phyloP scores from a whole-genome alignment of 805 yeast species.

The Yarrowia phangngaensis region DNA sequence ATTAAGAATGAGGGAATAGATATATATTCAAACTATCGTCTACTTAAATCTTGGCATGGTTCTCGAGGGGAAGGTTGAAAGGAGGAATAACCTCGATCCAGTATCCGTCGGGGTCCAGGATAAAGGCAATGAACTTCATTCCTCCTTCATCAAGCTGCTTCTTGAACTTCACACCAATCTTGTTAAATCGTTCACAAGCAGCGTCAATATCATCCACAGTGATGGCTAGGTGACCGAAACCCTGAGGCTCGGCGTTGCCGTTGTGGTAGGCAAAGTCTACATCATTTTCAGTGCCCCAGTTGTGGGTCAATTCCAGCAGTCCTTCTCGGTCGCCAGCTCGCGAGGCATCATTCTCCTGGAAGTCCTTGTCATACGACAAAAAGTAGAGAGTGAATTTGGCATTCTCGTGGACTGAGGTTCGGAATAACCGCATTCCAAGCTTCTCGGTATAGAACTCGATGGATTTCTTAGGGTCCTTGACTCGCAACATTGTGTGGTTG shows the following conservation, averaged over 20 bases:
- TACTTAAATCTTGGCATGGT: slow-evolving; percentile 21
- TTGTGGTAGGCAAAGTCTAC: slow-evolving; percentile 70
- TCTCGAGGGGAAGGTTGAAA: slow-evolving; percentile 34
- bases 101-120: slow-evolving; percentile 90
- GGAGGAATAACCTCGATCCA: slow-evolving; percentile 65
- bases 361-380: slow-evolving; percentile 57
- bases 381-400: slow-evolving; percentile 87
- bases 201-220: slow-evolving; percentile 57
- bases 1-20: too few species aligned
- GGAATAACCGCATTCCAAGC: slow-evolving; percentile 73
- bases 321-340: slow-evolving; percentile 51
- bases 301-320: slow-evolving; percentile 84
- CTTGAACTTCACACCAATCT: slow-evolving; percentile 49
- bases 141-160: slow-evolving; percentile 44
- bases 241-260: slow-evolving; percentile 75
- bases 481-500: slow-evolving; percentile 91
- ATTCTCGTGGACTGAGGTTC: slow-evolving; percentile 51
- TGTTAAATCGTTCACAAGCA: slow-evolving; percentile 48
- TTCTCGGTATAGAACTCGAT: slow-evolving; percentile 73
- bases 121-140: slow-evolving; percentile 66
- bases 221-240: slow-evolving; percentile 83
- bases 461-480: slow-evolving; percentile 75
- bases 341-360: slow-evolving; percentile 42
- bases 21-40: too few species aligned
- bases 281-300: slow-evolving; percentile 91